These are phyloP conservation scores for Chaetomium tenue DNA, from an alignment of 495 filamentous ascomycete species.

Conservation along the genomic window DNA sequence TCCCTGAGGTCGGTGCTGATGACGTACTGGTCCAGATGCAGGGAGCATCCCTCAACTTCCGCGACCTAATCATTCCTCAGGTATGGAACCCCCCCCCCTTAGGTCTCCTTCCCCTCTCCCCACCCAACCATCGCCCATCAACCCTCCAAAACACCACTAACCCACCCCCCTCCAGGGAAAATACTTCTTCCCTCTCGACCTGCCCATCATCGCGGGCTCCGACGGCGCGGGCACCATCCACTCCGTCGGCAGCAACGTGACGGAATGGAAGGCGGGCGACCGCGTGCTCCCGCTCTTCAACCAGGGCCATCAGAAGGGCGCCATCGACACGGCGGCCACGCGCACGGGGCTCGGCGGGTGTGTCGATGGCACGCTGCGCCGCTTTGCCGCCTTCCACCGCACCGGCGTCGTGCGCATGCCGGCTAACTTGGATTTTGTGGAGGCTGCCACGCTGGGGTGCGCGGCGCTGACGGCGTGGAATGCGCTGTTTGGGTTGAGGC, in stretches of 20 bases:
- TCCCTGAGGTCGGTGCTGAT: conserved; percentile 64
- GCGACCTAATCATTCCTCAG: conserved; percentile 74
- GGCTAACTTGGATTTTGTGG: conserved; percentile 56
- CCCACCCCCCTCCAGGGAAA: conserved; percentile 46
- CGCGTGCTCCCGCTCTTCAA: conserved; percentile 76
- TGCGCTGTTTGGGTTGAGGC: conserved; percentile 68
- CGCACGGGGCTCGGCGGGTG: conserved; percentile 66
- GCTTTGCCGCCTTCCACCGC: conserved; percentile 71
- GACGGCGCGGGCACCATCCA: conserved; percentile 76
- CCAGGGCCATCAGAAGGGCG: conserved; percentile 67
- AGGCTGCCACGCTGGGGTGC: conserved; percentile 68
- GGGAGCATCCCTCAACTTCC: conserved; percentile 77
- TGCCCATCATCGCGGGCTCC: conserved; percentile 66
- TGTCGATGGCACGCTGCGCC: conserved; percentile 66
- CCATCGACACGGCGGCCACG: conserved; percentile 44
- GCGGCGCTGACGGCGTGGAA: conserved; percentile 83
- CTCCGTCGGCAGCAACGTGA: conserved; percentile 64
- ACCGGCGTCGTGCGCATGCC: conserved; percentile 67
- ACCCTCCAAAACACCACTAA: background rate
- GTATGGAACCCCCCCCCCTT: conserved; percentile 32
- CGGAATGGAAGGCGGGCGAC: conserved; percentile 67
- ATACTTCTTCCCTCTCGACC: conserved; percentile 62
- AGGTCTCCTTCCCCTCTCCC: too few relatives aligned
- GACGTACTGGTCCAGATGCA: conserved; percentile 76
- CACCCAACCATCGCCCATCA: background rate